Conservation (phyloP, 495 filamentous ascomycete genomes). For the Opeltia flavorubescens region DNA sequence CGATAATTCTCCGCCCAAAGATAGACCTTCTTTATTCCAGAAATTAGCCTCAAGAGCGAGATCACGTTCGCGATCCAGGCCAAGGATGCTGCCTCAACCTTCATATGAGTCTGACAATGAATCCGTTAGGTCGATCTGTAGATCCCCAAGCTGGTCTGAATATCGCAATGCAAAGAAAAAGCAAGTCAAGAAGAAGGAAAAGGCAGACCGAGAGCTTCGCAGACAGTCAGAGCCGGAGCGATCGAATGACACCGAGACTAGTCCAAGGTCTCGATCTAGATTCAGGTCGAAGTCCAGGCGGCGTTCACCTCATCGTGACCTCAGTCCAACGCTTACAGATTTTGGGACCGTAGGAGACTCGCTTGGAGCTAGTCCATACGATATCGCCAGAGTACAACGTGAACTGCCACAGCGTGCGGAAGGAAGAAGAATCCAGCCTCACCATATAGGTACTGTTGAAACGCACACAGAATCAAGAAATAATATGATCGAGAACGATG, state of each 20-base stretch:
- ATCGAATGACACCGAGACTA: background rate
- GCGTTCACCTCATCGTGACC: conserved; percentile 3
- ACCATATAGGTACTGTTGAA: background rate
- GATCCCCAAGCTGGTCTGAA: conserved; percentile 1
- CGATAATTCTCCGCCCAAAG: background rate
- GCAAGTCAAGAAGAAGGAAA: conserved; percentile 8
- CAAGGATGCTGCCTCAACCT: background rate
- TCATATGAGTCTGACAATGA: background rate
- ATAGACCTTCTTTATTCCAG: background rate
- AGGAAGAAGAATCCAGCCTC: background rate
- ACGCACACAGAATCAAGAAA: background rate
- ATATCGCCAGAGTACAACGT: conserved; percentile 18
- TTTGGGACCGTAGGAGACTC: conserved; percentile 23
- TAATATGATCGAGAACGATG: conserved; percentile 7
- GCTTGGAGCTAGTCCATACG: conserved; percentile 28
- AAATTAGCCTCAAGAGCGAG: background rate
- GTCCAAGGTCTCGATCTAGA: conserved; percentile 6
- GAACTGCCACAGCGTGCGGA: conserved; percentile 1
- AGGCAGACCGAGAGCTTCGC: conserved; percentile 6
- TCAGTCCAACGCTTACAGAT: conserved; percentile 16
- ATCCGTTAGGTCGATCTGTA: background rate
- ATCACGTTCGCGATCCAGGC: background rate
- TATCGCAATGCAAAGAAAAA: conserved; percentile 5
- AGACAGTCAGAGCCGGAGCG: conserved; percentile 5
- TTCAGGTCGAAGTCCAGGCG: conserved; percentile 6